These are phyloP conservation scores for Marchantia paleacea DNA, from an alignment of 225 moss, liverwort and hornwort genomes.

Conservation along the genomic window DNA sequence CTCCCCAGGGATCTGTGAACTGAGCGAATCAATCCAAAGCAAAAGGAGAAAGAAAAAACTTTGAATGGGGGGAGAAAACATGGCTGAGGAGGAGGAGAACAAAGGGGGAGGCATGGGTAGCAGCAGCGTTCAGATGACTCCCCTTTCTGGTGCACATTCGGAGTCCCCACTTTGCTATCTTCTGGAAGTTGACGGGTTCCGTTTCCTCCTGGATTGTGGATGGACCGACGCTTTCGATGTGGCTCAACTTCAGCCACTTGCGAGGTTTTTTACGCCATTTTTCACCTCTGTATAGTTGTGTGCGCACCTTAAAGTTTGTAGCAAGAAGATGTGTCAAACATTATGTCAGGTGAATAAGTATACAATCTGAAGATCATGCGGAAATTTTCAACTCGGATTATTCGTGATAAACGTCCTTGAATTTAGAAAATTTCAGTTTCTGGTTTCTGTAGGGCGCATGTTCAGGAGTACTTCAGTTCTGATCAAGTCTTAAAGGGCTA, in stretches of 20 bases:
- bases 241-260: constrained; percentile 76
- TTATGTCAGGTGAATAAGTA: not conserved
- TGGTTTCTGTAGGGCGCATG: not conserved
- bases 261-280: constrained; percentile 40
- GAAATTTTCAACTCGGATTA: not conserved
- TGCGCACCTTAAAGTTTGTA: not conserved
- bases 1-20: not conserved
- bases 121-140: constrained; percentile 80
- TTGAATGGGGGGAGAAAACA: not conserved
- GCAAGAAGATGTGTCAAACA: not conserved
- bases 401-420: not conserved
- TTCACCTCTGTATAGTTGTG: not conserved
- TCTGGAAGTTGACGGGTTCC: constrained; percentile 81
- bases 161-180: constrained; percentile 97
- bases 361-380: not conserved
- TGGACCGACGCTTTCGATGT: constrained; percentile 96
- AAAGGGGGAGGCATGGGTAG: constrained; percentile 39
- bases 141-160: constrained; percentile 96
- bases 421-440: not conserved
- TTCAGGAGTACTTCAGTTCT: constrained; percentile 1
- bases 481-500: not conserved
- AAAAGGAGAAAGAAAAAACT: not conserved
- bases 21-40: not conserved
- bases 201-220: constrained; percentile 92
- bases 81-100: constrained; percentile 39